Base-by-base conservation (phyloP, 805 yeast genomes). In the Barnettozyma californica region DNA sequence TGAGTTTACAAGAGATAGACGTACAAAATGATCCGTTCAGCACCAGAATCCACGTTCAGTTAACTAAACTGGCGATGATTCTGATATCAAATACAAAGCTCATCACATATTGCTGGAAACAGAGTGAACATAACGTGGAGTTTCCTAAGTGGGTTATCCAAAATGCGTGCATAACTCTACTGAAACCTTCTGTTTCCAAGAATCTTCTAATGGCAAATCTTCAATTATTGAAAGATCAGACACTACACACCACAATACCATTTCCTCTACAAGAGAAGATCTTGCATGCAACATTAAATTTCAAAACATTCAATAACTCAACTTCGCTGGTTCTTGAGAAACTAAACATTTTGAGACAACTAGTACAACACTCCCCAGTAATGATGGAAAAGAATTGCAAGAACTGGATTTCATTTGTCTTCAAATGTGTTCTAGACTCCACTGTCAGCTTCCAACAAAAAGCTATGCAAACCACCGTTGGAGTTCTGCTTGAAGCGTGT, bases 341-440 rank as follows among this genome's bases (percentile, higher is more conserved):
- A 45, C 36, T 61, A 8, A 47, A 50, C 27, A 47, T 60, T 5
- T 33, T 61, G 16, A 61, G 49, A 38, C 50, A 58, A 4, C 35
- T 60, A 8, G 44, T 61, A 1, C 10, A 41, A 1, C 45, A 51
- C 23, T 49, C 48, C 43, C 31, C 64, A 2, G 13, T 50, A 8
- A 53, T 61, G 55, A 61, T 61, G 65, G 63, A 58, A 41, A 61
- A 59, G 41, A 57, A 60, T 33, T 54, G 54, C 14, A 57, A 59
- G 35, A 41, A 43, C 14, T 61, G 65, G 65, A 7, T 59, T 3
- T 45, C 51, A 0, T 50, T 51, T 18, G 20, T 58, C 1, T 47
- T 57, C 45, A 58, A 56, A 14, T 36, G 39, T n/a, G n/a, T 43
- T 6, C 21, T 34, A 6, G 50, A 47, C 11, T 43, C 44, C 10